phyloP scores from a whole-genome alignment of 2,329 filamentous ascomycete species.

The Eurotiales sp. region DNA sequence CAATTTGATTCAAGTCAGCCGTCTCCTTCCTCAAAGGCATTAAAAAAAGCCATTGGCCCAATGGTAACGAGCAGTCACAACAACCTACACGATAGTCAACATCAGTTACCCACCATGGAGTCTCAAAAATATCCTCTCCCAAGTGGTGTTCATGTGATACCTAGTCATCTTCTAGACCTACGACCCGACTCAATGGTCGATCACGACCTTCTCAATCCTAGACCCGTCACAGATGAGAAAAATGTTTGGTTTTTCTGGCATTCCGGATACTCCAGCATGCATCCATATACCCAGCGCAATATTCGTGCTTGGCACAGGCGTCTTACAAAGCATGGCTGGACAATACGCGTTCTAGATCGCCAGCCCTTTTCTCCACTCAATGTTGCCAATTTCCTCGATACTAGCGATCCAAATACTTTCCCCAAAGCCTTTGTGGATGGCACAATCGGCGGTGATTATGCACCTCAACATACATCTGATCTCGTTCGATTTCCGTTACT shows the following conservation, averaged over 20 bases:
- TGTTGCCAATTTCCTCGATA: constrained; percentile 48
- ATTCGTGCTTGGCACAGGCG: constrained; percentile 53
- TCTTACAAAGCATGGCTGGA: constrained; percentile 52
- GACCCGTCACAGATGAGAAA: constrained; percentile 43
- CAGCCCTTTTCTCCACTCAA: constrained; percentile 45
- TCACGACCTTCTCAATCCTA: constrained; percentile 37
- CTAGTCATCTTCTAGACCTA: constrained; percentile 41
- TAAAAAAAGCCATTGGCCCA: too few species aligned
- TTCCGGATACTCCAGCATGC: constrained; percentile 47
- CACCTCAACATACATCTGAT: constrained; percentile 55
- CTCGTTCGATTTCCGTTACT: constrained; percentile 56
- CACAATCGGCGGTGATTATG: constrained; percentile 48
- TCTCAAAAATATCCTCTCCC: constrained; percentile 23
- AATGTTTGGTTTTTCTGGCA: constrained; percentile 61
- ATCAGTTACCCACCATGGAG: constrained; percentile 1
- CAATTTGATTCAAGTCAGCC: too few species aligned
- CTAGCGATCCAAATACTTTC: constrained; percentile 42
- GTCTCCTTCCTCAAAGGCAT: too few species aligned
- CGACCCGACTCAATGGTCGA: constrained; percentile 48
- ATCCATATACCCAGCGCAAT: constrained; percentile 52
- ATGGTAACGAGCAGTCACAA: too few species aligned
- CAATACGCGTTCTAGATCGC: constrained; percentile 50
- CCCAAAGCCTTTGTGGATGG: constrained; percentile 51
- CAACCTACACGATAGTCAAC: background rate
- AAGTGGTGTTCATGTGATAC: constrained; percentile 41